Evolutionary conservation across 768 basidiomycete species (phyloP).

Genomic region (Agaricus sinodeliciosus): DNA sequence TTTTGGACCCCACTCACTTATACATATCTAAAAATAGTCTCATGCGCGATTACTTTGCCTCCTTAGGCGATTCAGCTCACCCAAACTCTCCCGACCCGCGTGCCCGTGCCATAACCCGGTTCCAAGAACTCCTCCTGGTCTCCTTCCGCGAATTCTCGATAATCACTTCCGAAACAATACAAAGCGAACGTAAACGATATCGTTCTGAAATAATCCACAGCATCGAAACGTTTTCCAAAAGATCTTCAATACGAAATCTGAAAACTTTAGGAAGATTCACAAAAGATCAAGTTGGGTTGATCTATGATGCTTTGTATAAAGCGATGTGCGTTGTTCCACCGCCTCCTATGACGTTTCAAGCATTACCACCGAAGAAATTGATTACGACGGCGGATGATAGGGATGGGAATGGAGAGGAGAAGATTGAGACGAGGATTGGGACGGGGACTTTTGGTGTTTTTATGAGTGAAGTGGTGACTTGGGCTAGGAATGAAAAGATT

Average conservation of each 20-base stretch:
- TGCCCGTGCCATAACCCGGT: conserved; percentile 88
- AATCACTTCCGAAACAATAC: conserved; percentile 93
- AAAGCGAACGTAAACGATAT: conserved; percentile 77
- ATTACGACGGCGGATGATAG: conserved; percentile 50
- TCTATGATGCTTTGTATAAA: conserved; percentile 91
- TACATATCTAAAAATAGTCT: conserved; percentile 39
- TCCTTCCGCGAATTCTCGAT: conserved; percentile 97
- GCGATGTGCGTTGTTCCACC: conserved; percentile 76
- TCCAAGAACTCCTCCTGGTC: conserved; percentile 93
- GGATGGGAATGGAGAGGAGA: conserved; percentile 48
- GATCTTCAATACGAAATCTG: conserved; percentile 84
- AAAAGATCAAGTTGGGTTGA: conserved; percentile 80
- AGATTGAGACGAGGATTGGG: conserved; percentile 86
- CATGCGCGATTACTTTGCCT: conserved; percentile 93
- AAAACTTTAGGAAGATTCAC: conserved; percentile 71
- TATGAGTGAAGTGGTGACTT: conserved; percentile 87
- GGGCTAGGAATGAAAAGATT: conserved; percentile 92
- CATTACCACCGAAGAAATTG: conserved; percentile 42
- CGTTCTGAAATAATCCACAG: conserved; percentile 86
- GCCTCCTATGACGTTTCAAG: conserved; percentile 31
- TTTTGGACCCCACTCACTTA: neutral
- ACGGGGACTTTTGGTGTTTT: conserved; percentile 83
- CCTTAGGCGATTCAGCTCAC: conserved; percentile 90
- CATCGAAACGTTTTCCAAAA: conserved; percentile 92
- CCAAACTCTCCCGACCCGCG: conserved; percentile 85